Conservation (phyloP, 345 rosid species). For the Excoecaria cochinchinensis region DNA sequence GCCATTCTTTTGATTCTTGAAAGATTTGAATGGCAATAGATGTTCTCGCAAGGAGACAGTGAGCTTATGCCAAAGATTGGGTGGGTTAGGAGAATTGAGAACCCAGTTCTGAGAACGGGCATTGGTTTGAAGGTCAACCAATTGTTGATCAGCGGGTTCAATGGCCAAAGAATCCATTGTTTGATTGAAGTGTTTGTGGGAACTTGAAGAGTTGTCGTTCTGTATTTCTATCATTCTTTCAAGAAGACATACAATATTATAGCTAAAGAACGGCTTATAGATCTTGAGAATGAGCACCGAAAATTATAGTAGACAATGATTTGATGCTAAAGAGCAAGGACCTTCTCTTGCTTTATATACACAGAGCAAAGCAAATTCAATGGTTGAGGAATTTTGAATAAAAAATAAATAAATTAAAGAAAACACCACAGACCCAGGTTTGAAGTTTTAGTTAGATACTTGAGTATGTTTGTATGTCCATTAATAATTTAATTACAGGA, state of each 20-base stretch:
- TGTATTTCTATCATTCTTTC: slow-evolving; percentile 12
- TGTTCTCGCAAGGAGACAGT: slow-evolving; percentile 35
- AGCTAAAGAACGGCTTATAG: slow-evolving; percentile 5
- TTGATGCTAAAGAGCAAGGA: slow-evolving; percentile 16
- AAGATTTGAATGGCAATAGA: slow-evolving; percentile 34
- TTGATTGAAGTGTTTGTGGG: slow-evolving; percentile 91
- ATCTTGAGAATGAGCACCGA: slow-evolving; percentile 21
- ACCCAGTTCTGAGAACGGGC: slow-evolving; percentile 50
- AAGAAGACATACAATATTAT: neutral
- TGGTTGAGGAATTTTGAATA: neutral
- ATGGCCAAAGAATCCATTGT: slow-evolving; percentile 41
- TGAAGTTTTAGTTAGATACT: neutral
- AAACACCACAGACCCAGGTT: neutral
- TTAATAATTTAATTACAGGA: too few relatives aligned
- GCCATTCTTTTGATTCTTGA: slow-evolving; percentile 31
- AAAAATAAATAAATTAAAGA: neutral
- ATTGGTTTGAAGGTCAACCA: slow-evolving; percentile 39
- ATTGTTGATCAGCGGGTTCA: slow-evolving; percentile 30
- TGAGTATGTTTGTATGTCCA: neutral
- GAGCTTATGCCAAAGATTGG: slow-evolving; percentile 54
- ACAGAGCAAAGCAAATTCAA: slow-evolving; percentile 16
- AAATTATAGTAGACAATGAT: slow-evolving; percentile 6
- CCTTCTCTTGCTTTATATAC: neutral
- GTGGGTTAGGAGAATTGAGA: slow-evolving; percentile 67
- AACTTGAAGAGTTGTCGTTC: slow-evolving; percentile 45